Evolutionary conservation across 495 filamentous ascomycete genomes (phyloP).

Genomic region (Podospora australis): DNA sequence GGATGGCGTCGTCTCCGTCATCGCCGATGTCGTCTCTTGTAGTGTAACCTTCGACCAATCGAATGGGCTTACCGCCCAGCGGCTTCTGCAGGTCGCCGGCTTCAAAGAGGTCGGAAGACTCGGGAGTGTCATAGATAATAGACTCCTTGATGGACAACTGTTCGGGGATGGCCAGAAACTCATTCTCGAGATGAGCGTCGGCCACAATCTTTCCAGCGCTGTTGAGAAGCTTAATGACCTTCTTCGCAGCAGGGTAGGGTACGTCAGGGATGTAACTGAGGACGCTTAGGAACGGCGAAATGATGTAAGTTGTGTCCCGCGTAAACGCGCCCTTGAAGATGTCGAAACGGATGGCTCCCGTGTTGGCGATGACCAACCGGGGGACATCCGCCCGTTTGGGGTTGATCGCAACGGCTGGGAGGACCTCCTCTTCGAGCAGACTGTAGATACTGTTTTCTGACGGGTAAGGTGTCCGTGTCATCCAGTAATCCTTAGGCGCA

Average conservation of each 20-base stretch:
- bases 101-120: not conserved
- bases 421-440: constrained; percentile 67
- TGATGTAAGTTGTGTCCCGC: constrained; percentile 70
- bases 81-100: constrained; percentile 23
- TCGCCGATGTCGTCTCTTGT: constrained; percentile 75
- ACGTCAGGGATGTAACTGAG: constrained; percentile 77
- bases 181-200: constrained; percentile 22
- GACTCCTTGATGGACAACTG: constrained; percentile 23
- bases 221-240: constrained; percentile 69
- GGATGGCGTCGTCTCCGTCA: constrained; percentile 90
- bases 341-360: constrained; percentile 88
- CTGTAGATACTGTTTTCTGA: constrained; percentile 65
- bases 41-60: constrained; percentile 73
- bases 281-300: constrained; percentile 81
- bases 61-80: constrained; percentile 23
- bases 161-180: constrained; percentile 37
- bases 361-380: constrained; percentile 72
- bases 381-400: constrained; percentile 37
- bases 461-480: constrained; percentile 68
- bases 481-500: constrained; percentile 73
- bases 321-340: constrained; percentile 90
- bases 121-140: constrained; percentile 16
- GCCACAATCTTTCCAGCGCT: constrained; percentile 54
- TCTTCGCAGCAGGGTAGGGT: constrained; percentile 63
- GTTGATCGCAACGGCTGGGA: constrained; percentile 54